Conservation (phyloP, 2,329 filamentous ascomycete genomes). For the Fusarium acutatum region DNA sequence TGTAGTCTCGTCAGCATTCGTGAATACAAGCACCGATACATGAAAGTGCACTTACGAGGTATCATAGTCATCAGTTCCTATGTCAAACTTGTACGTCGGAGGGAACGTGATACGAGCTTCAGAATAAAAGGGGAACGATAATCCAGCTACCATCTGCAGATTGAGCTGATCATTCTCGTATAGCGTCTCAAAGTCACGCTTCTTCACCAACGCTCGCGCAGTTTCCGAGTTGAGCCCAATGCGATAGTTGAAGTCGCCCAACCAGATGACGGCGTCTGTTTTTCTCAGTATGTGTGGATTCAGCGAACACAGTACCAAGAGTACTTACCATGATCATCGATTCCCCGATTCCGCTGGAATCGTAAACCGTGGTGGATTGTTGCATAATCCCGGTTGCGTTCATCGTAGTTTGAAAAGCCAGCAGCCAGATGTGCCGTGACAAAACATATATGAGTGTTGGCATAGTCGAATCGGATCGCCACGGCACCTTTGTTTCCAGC, state of each 20-base stretch:
- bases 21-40: neutral
- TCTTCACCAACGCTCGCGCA: slow-evolving; percentile 77
- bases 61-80: slow-evolving; percentile 89
- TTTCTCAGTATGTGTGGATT: slow-evolving; percentile 28
- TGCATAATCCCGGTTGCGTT: slow-evolving; percentile 90
- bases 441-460: slow-evolving; percentile 91
- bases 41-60: slow-evolving; percentile 70
- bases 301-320: neutral
- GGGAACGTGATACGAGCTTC: slow-evolving; percentile 88
- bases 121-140: slow-evolving; percentile 90
- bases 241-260: slow-evolving; percentile 98
- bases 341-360: slow-evolving; percentile 89
- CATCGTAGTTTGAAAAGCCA: slow-evolving; percentile 96
- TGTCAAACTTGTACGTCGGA: slow-evolving; percentile 95
- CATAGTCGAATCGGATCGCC: slow-evolving; percentile 94
- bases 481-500: slow-evolving; percentile 98
- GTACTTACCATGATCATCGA: slow-evolving; percentile 81
- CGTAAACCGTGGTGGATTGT: slow-evolving; percentile 87
- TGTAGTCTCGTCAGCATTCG: slow-evolving; percentile 45
- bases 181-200: slow-evolving; percentile 76
- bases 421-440: slow-evolving; percentile 96
- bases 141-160: slow-evolving; percentile 92
- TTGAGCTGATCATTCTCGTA: slow-evolving; percentile 97
- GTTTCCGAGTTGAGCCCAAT: slow-evolving; percentile 85
- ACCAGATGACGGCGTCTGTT: slow-evolving; percentile 82